Conservation (phyloP, 805 yeast genomes). For the Candida ficus region DNA sequence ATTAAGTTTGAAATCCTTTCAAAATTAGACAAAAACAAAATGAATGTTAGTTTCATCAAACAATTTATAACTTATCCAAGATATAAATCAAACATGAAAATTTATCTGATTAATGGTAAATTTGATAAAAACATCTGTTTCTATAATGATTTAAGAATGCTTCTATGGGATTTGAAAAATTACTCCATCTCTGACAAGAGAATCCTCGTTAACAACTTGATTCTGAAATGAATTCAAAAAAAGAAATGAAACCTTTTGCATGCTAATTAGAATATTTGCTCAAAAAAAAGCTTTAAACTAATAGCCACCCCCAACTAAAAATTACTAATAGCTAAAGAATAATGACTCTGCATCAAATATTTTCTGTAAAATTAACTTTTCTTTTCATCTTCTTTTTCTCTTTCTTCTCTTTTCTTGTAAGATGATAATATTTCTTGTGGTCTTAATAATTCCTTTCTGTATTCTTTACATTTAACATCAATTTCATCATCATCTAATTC, state of each 20-base stretch:
- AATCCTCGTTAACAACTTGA: conserved; percentile 20
- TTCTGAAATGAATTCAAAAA: conserved; percentile 6
- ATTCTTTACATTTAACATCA: conserved; percentile 27
- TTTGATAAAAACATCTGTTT: conserved; percentile 24
- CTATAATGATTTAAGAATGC: conserved; percentile 26
- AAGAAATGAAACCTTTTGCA: not conserved
- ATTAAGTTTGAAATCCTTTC: conserved; percentile 32
- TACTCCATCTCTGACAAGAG: conserved; percentile 15
- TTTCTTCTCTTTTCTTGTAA: conserved; percentile 11
- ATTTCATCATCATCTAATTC: conserved; percentile 33
- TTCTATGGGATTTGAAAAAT: conserved; percentile 25
- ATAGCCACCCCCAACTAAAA: too few relatives aligned
- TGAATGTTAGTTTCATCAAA: conserved; percentile 28
- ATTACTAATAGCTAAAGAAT: not conserved
- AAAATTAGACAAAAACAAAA: conserved; percentile 7
- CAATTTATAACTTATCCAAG: conserved; percentile 37
- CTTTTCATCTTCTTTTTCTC: conserved; percentile 5
- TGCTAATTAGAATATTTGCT: too few relatives aligned
- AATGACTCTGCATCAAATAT: too few relatives aligned
- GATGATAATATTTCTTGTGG: conserved; percentile 8
- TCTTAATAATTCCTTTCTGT: conserved; percentile 20
- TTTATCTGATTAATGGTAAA: conserved; percentile 26
- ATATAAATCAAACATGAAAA: conserved; percentile 40
- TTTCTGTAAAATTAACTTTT: too few relatives aligned
- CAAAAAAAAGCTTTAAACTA: too few relatives aligned